These are phyloP conservation scores for Candida fluviatilis DNA, from an alignment of 805 yeast species.

Conservation along the genomic window DNA sequence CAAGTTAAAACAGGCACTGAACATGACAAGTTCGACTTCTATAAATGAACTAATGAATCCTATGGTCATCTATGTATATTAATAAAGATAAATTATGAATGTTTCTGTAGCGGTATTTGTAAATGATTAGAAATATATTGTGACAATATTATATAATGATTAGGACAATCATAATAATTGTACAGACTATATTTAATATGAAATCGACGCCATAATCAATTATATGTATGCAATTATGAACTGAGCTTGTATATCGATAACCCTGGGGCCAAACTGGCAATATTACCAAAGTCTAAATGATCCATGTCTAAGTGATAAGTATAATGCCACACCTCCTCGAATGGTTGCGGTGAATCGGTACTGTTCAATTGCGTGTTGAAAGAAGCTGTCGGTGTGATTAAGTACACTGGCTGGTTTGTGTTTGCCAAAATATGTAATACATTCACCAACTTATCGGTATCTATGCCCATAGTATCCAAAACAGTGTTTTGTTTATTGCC, in stretches of 20 bases:
- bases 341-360: conserved; percentile 4
- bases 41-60: conserved; percentile 48
- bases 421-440: conserved; percentile 11
- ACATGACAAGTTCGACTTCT: conserved; percentile 96
- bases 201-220: no score
- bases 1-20: conserved; percentile 96
- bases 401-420: conserved; percentile 9
- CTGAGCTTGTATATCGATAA: conserved; percentile 49
- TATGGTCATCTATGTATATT: not conserved
- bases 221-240: no score
- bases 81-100: conserved; percentile 1
- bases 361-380: conserved; percentile 16
- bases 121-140: no score
- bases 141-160: no score
- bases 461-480: conserved; percentile 51
- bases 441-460: conserved; percentile 17
- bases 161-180: no score
- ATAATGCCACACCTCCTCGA: conserved; percentile 25
- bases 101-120: no score
- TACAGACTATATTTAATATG: no score
- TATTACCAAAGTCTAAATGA: conserved; percentile 54
- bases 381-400: conserved; percentile 42
- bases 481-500: conserved; percentile 16
- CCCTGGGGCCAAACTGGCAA: conserved; percentile 57
- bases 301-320: conserved; percentile 65